Evolutionary conservation across 352 stramenopile genomes (phyloP).

Genomic region (Pythium vanterpoolii): DNA sequence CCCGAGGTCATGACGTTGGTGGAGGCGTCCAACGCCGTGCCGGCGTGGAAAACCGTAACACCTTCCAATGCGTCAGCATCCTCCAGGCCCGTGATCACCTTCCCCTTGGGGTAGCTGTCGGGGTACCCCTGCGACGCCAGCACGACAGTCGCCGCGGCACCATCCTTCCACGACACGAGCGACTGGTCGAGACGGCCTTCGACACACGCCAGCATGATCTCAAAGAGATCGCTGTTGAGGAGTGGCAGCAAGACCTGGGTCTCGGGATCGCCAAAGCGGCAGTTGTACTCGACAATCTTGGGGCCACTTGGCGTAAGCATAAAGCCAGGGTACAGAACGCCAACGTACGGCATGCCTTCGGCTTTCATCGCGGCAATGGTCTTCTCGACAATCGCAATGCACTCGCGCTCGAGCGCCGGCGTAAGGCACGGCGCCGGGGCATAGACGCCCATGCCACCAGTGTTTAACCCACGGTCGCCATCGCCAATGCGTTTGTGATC

Average conservation of each 20-base stretch:
- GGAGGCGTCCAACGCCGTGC: constrained; percentile 82
- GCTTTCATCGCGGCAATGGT: constrained; percentile 84
- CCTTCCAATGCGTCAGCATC: constrained; percentile 75
- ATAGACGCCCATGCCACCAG: constrained; percentile 99
- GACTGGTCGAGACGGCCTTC: constrained; percentile 87
- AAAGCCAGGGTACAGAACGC: constrained; percentile 98
- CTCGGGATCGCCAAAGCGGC: constrained; percentile 99
- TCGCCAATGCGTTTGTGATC: constrained; percentile 99
- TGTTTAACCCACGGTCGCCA: constrained; percentile 97
- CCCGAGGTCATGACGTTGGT: constrained; percentile 89
- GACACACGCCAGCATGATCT: constrained; percentile 96
- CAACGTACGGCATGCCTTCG: constrained; percentile 97
- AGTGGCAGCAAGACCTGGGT: constrained; percentile 98
- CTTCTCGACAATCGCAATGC: constrained; percentile 82
- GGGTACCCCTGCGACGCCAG: constrained; percentile 97
- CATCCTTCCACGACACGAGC: constrained; percentile 90
- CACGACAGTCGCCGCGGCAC: constrained; percentile 94
- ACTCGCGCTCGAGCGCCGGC: constrained; percentile 89
- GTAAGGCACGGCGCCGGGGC: constrained; percentile 96
- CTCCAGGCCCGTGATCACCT: constrained; percentile 92
- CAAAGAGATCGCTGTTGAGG: constrained; percentile 97
- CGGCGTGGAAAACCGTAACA: constrained; percentile 99
- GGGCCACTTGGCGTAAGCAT: constrained; percentile 92
- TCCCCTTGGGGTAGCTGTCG: constrained; percentile 97
- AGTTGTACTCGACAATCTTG: constrained; percentile 99